These are phyloP conservation scores for Linderniella brevidens DNA, from an alignment of 257 asterid genomes.

Conservation along the genomic window DNA sequence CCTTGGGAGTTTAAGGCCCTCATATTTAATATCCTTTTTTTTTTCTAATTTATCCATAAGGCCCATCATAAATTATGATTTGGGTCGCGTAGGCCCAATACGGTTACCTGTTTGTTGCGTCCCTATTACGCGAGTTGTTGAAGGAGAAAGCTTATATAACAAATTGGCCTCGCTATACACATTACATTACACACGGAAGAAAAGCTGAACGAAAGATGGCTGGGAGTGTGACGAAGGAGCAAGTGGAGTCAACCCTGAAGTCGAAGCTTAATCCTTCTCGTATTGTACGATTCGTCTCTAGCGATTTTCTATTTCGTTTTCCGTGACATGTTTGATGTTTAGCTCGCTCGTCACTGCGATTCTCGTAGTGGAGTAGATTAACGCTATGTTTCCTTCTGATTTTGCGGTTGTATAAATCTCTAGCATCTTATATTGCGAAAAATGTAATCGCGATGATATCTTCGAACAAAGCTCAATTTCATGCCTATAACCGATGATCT, in stretches of 20 bases:
- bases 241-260: constrained; percentile 45
- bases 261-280: constrained; percentile 54
- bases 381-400: background rate
- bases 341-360: background rate
- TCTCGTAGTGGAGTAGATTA: background rate
- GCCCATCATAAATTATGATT: background rate
- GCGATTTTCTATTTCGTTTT: background rate
- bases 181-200: no score
- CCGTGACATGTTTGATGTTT: background rate
- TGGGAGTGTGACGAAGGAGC: constrained; percentile 72
- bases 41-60: no score
- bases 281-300: constrained; percentile 30
- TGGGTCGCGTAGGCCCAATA: background rate
- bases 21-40: no score
- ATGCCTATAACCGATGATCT: no score
- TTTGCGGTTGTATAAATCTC: background rate
- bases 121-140: no score
- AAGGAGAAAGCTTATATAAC: no score
- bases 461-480: no score
- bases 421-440: no score
- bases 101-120: no score
- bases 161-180: no score
- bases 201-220: background rate
- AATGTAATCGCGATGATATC: no score
- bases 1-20: no score